phyloP scores from a whole-genome alignment of 257 asterid species.

The Plectranthus barbatus region DNA sequence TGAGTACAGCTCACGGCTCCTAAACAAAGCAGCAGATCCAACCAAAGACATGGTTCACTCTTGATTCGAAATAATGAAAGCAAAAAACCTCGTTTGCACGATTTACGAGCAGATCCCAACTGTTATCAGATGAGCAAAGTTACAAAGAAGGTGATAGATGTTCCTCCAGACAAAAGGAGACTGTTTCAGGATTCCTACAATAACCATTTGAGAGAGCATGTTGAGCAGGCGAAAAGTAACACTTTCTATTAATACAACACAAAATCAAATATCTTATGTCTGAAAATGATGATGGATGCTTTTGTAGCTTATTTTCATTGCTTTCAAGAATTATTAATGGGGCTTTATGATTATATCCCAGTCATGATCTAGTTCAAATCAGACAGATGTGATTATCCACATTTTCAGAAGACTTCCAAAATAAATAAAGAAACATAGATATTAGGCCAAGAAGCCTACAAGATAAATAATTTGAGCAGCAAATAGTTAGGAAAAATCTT shows the following conservation, averaged over 20 bases:
- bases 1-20: constrained; percentile 8
- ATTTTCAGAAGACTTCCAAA: neutral
- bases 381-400: neutral
- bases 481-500: neutral
- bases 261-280: neutral
- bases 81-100: neutral
- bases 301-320: neutral
- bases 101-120: neutral
- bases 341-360: neutral
- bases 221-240: neutral
- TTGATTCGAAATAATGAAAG: neutral
- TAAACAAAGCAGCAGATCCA: constrained; percentile 16
- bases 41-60: constrained; percentile 14
- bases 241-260: neutral
- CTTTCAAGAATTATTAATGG: neutral
- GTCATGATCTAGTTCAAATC: neutral
- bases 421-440: neutral
- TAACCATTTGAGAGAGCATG: neutral
- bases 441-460: neutral
- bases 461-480: neutral
- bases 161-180: neutral
- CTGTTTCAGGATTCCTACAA: neutral
- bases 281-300: neutral
- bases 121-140: neutral
- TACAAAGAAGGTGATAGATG: neutral